Base-by-base conservation (phyloP, 2,329 filamentous ascomycete genomes). In the Pyricularia sp. region DNA sequence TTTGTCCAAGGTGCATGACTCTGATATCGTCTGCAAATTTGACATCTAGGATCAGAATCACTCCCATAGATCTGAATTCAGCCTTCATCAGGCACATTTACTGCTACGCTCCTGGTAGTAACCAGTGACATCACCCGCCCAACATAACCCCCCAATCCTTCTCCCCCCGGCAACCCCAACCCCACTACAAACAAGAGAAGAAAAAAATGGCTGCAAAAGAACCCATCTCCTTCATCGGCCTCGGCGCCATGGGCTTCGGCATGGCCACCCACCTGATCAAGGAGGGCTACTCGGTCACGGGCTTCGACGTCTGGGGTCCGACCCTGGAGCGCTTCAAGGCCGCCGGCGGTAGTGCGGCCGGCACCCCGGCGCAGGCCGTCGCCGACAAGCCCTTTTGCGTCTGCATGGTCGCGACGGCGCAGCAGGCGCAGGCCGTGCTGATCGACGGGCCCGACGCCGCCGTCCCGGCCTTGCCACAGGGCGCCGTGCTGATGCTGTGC, bases 221-320 rank as follows among this genome's bases (percentile, higher is more conserved):
- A 4, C 75, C 77, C 4, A 72, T 91, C 68, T 85, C 87, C 72
- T 92, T 92, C 78, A 88, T 91, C 71, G 91, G 91, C 81, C 88
- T 93, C 3, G 91, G 91, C 69, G 90, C 90, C 78, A 93, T 93
- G 91, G 91, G 91, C 75, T 91, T 92, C 77, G 91, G 91, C 76
- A 93, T 93, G 90, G 91, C 91, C 71, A 91, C 86, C 70, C 85
- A 92, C 75, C 85, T 93, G 64, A 81, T 92, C 73, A 87, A 88
- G 72, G 80, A 85, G 71, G 89, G 89, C 69, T 91, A 90, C 77
- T 70, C 80, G 30, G 90, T 93, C 28, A 89, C 86, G 26, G 90
- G 90, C 69, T 93, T 88, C 76, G 91, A 93, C 74, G 85, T 92
- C 59, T 92, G 86, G 80, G 80, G 81, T 2, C 88, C 89, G 6